Base-by-base conservation (phyloP, 1,284 basidiomycete genomes). In the Ceratobasidium papillatum region DNA sequence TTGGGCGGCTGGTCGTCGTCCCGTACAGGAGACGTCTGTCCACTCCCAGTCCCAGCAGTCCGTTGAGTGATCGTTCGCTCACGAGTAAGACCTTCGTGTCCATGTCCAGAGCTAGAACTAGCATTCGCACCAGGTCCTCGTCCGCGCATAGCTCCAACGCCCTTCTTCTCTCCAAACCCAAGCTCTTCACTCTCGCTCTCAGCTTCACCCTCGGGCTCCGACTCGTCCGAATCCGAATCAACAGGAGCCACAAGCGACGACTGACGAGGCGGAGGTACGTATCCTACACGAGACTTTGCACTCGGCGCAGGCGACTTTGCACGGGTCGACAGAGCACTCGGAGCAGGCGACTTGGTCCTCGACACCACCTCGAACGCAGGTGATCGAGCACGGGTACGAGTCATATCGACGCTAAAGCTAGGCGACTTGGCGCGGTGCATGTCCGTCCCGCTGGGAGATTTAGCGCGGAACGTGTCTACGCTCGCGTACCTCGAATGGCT, bases 181-280 rank as follows among this genome's bases (percentile, higher is more conserved):
- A 45, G 38, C 36, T 47, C 65, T 32, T 69, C 66, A 34, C 66
- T 69, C 66, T 22, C 66, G 49, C 65, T 68, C 25, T 68, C 65
- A 25, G 11, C 56, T 8, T 58, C n/a, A n/a, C n/a, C 63, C 25
- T 65, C 66, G 25, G 66, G 66, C 36, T 61, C 59, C 32, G 66
- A 69, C 66, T 69, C 66, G 66, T 69, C 66, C 22, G 66, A 69
- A 69, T 69, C 66, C 4, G 66, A 69, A 69, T 69, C 66, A 17
- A 69, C 36, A 43, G 52, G 52, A 8, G 22, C 36, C 3, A 36
- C 52, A 34, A 69, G 66, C n/a, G 66, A 69, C 52, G 66, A 69
- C 36, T 69, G 66, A 1, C 66, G 32, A 4, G 66, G 66, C 36
- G 66, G 66, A 32, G 66, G 66, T 9, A 58, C 51, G 30, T 69